These are phyloP conservation scores for Monosporascus sp. DNA, from an alignment of 2,329 filamentous ascomycete genomes.

Conservation along the genomic window DNA sequence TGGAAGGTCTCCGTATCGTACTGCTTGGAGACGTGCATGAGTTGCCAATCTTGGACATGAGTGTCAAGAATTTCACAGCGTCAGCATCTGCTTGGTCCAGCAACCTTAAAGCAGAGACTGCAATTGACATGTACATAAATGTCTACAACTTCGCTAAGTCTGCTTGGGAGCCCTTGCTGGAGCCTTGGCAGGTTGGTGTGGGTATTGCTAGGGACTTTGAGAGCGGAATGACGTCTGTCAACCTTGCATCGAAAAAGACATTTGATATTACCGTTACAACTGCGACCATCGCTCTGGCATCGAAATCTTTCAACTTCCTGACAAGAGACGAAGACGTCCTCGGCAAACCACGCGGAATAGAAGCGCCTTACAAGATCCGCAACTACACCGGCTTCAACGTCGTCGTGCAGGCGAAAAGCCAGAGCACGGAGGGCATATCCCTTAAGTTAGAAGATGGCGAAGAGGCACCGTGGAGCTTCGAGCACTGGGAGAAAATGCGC, in stretches of 20 bases:
- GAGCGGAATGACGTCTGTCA: conserved; percentile 73
- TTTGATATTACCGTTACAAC: conserved; percentile 92
- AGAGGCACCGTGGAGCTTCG: conserved; percentile 92
- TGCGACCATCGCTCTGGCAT: conserved; percentile 85
- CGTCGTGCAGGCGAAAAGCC: conserved; percentile 72
- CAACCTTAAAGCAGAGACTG: conserved; percentile 78
- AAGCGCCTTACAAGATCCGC: conserved; percentile 87
- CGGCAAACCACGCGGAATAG: conserved; percentile 84
- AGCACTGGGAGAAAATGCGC: conserved; percentile 93
- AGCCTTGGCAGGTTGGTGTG: conserved; percentile 94
- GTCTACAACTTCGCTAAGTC: conserved; percentile 99
- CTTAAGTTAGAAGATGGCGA: conserved; percentile 81
- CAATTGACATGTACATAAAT: conserved; percentile 91
- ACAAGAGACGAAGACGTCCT: conserved; percentile 85
- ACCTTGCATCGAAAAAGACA: conserved; percentile 81
- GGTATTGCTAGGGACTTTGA: conserved; percentile 74
- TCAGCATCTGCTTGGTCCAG: conserved; percentile 88
- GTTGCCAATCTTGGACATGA: conserved; percentile 88
- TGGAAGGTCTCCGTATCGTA: conserved; percentile 87
- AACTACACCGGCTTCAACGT: conserved; percentile 96
- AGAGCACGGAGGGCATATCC: conserved; percentile 61
- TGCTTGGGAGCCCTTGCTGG: conserved; percentile 92
- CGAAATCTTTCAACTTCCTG: conserved; percentile 88
- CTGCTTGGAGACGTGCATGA: conserved; percentile 95
- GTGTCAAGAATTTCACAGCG: conserved; percentile 82